These are phyloP conservation scores for Xylaria venustula DNA, from an alignment of 495 filamentous ascomycete species.

Conservation along the genomic window DNA sequence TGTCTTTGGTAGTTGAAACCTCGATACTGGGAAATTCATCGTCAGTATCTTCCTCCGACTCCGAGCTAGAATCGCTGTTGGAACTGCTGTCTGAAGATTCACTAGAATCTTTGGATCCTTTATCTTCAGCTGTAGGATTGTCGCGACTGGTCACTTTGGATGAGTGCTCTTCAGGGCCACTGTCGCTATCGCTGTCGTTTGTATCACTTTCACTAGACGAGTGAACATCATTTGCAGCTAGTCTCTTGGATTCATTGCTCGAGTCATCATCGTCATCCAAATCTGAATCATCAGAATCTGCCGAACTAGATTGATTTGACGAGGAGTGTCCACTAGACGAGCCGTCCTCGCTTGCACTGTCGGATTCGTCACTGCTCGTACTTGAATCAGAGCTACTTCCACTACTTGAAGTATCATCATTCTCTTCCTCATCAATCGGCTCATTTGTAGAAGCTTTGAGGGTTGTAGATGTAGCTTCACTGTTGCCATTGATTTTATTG, in stretches of 20 bases:
- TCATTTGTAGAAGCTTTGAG: constrained; percentile 30
- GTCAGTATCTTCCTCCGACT: not conserved
- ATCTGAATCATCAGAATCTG: constrained; percentile 21
- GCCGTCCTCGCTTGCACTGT: constrained; percentile 11
- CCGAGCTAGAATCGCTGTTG: constrained; percentile 1
- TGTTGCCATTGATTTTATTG: constrained; percentile 24
- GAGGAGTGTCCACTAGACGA: not conserved
- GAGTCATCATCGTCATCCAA: constrained; percentile 22
- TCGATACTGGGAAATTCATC: not conserved
- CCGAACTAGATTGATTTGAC: constrained; percentile 5
- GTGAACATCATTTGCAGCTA: not conserved
- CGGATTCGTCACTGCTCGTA: constrained; percentile 15
- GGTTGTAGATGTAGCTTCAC: constrained; percentile 25
- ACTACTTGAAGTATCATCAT: constrained; percentile 24
- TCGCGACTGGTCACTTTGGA: not conserved
- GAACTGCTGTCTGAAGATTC: not conserved
- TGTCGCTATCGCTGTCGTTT: constrained; percentile 15
- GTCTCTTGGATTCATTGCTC: not conserved
- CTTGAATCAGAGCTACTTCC: constrained; percentile 18
- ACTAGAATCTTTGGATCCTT: not conserved
- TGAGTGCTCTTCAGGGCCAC: constrained; percentile 23
- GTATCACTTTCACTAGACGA: constrained; percentile 14
- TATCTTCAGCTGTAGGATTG: not conserved
- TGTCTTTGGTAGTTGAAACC: not conserved
- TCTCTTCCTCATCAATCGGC: constrained; percentile 30